Evolutionary conservation across 768 basidiomycete genomes (phyloP), one percentile per base, ranked within the genome.

Genomic region (Mrakia blollopis): DNA sequence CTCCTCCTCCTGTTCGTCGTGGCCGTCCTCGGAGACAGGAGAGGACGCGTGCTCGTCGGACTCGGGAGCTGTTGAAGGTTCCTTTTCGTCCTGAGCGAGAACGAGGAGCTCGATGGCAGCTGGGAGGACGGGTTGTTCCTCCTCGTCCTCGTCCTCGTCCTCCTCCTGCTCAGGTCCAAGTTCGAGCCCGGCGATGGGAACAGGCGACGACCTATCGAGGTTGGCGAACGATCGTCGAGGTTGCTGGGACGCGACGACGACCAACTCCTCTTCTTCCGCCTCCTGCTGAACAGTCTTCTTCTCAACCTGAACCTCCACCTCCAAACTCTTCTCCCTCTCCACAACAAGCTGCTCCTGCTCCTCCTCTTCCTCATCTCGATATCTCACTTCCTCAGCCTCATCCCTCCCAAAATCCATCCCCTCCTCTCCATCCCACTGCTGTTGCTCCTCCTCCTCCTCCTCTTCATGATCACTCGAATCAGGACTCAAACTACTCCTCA

Each of bases 401-500:
- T 65, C 63, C 63, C 32, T 21, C 32, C 37, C 63, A 3, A 21
- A 21, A 30, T 65, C 35, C 32, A 35, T 39, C 21, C 8, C 72
- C 54, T 18, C 52, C 57, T 61, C 72, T 14, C 5, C 60, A n/a
- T 6, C 28, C 72, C 30, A 25, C n/a, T 9, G 39, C n/a, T 30
- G 21, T 1, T 23, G 1, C 25, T 28, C 69, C 39, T 71, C 44
- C 44, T 50, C 72, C 23, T 23, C 9, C 25, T 28, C 69, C 39
- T 71, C 44, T 28, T 50, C 72, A 2, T 18, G 35, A 50, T 74
- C 73, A 7, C 61, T 32, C 30, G 61, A 65, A 30, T 76, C 75
- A 2, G 75, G 75, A 28, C 68, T 76, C 28, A 76, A 50, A 41
- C 57, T 62, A 57, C 75, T 76, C 52, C 75, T 57, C 11, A 76